These are phyloP conservation scores for Cucurbita maxima DNA, from an alignment of 306 rosid genomes.

Conservation along the genomic window DNA sequence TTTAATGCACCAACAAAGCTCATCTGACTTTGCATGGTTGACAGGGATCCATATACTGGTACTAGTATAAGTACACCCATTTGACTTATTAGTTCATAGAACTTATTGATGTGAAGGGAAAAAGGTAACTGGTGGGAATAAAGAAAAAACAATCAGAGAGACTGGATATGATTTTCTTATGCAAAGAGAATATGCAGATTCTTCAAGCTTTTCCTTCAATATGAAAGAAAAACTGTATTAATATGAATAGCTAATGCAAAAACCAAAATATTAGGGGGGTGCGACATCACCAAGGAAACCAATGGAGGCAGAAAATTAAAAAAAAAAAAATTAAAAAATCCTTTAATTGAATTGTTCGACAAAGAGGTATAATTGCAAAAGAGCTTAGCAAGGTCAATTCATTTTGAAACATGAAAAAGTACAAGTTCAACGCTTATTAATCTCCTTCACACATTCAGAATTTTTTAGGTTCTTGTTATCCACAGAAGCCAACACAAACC, in stretches of 20 bases:
- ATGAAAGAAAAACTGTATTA: background rate
- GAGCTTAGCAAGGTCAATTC: background rate
- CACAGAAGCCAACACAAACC: background rate
- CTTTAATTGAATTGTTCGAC: background rate
- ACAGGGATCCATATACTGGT: background rate
- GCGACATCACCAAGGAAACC: background rate
- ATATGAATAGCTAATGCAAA: background rate
- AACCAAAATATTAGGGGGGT: background rate
- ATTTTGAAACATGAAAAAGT: background rate
- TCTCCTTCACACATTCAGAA: background rate
- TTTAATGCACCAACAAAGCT: background rate
- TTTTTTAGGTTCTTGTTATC: background rate
- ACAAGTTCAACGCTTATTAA: background rate
- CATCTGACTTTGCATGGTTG: background rate
- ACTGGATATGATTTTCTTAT: background rate
- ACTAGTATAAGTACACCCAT: background rate
- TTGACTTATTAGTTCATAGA: background rate
- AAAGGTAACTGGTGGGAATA: background rate
- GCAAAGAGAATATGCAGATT: background rate
- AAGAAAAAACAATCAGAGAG: background rate
- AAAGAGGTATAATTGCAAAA: background rate
- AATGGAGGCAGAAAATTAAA: background rate
- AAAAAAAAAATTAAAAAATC: background rate
- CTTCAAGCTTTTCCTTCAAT: background rate
- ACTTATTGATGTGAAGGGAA: background rate